A percentile compares a stretch with the other conserved stretches of the same genome.
These are phyloP conservation scores for Colletotrichum coccodes DNA, from an alignment of 2,329 filamentous ascomycete species.

Conservation along the genomic window DNA sequence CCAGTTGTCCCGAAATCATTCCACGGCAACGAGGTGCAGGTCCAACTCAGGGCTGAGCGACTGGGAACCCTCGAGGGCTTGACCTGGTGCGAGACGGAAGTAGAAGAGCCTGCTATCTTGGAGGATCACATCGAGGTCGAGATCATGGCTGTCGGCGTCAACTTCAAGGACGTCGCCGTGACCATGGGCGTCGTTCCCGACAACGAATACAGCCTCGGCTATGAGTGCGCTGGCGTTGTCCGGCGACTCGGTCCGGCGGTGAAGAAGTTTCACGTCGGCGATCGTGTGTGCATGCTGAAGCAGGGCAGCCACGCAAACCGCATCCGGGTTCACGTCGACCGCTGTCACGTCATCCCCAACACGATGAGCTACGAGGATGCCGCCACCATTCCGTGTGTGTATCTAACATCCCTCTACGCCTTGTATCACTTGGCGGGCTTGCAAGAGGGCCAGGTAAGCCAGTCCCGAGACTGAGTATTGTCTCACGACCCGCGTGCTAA, in stretches of 20 bases:
- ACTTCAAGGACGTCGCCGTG: slow-evolving; percentile 10
- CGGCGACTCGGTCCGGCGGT: not conserved
- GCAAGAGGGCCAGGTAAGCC: too few species aligned
- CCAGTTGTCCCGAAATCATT: too few species aligned
- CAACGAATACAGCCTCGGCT: not conserved
- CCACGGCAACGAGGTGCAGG: too few species aligned
- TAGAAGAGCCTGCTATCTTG: not conserved
- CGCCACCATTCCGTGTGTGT: not conserved
- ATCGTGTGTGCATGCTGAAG: not conserved
- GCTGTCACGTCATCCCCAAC: not conserved
- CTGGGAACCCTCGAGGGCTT: not conserved
- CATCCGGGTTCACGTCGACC: not conserved
- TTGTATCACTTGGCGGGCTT: too few species aligned
- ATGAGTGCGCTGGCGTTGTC: slow-evolving; percentile 6
- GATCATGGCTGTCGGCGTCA: not conserved
- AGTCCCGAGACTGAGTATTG: too few species aligned
- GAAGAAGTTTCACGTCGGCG: not conserved
- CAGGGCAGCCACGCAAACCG: not conserved
- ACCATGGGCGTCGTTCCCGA: slow-evolving; percentile 1
- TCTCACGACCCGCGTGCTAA: too few species aligned
- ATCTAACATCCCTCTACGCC: not conserved
- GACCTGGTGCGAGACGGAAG: too few species aligned
- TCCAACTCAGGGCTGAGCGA: too few species aligned
- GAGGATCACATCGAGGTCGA: slow-evolving; percentile 16
- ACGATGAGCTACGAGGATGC: not conserved